Percentiles rank a stretch among this genome's conserved stretches.
Evolutionary conservation across 179 eudicot genomes (phyloP).

Genomic region (Dionaea muscipula): DNA sequence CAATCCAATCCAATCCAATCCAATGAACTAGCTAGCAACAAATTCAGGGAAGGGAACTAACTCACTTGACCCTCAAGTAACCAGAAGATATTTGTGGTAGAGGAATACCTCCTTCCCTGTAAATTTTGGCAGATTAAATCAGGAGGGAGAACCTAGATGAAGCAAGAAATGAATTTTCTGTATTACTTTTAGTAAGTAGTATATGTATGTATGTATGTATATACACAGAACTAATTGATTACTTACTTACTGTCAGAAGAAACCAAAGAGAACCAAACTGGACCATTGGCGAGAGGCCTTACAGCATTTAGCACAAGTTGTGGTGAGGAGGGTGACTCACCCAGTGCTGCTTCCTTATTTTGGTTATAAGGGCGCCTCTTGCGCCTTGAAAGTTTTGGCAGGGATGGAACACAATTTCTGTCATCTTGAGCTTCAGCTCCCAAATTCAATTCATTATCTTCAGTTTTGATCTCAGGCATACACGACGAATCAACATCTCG

Average conservation of each 20-base stretch:
- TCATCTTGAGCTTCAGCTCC: conserved; percentile 31
- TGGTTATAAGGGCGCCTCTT: conserved; percentile 26
- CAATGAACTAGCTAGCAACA: too few relatives aligned
- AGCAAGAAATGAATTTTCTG: not conserved
- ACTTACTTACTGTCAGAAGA: conserved; percentile 66
- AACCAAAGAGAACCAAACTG: conserved; percentile 82
- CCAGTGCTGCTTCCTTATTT: conserved; percentile 20
- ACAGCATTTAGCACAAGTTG: conserved; percentile 28
- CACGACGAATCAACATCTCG: conserved; percentile 26
- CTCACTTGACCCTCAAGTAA: conserved; percentile 74
- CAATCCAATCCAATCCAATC: too few relatives aligned
- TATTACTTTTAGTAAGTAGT: too few relatives aligned
- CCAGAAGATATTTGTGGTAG: conserved; percentile 60
- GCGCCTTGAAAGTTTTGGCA: conserved; percentile 29
- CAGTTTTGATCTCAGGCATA: conserved; percentile 24
- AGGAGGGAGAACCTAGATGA: not conserved
- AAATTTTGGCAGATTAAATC: conserved; percentile 8
- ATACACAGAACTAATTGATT: not conserved
- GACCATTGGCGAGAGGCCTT: conserved; percentile 32
- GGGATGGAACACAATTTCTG: conserved; percentile 20
- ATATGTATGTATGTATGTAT: too few relatives aligned
- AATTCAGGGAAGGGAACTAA: conserved; percentile 18
- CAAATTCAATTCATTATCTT: conserved; percentile 39
- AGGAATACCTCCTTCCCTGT: conserved; percentile 54
- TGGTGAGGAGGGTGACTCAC: conserved; percentile 27